A percentile compares a stretch with the other conserved stretches of the same genome.
Conservation (phyloP, 495 filamentous ascomycete genomes). For the Articulospora tetracladia region DNA sequence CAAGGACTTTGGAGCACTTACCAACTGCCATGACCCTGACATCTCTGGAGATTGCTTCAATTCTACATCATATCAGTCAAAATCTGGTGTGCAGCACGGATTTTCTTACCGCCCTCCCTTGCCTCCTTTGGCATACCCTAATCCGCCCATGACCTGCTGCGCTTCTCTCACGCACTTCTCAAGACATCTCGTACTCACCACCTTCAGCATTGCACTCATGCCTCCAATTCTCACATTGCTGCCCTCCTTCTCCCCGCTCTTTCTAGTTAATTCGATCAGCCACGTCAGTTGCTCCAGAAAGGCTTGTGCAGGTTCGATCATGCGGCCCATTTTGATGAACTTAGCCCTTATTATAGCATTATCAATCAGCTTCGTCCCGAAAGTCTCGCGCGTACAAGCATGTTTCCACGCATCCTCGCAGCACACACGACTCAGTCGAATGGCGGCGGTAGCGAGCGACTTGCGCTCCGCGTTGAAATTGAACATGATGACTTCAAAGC, state of each 20-base stretch:
- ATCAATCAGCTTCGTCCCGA: conserved; percentile 42
- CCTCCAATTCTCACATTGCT: conserved; percentile 43
- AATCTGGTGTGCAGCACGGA: neutral
- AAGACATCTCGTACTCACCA: conserved; percentile 23
- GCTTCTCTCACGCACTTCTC: conserved; percentile 27
- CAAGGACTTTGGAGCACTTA: conserved; percentile 5
- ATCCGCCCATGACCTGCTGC: conserved; percentile 29
- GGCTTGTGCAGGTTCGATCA: conserved; percentile 46
- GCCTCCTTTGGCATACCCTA: conserved; percentile 31
- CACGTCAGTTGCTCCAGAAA: conserved; percentile 43
- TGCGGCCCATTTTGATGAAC: conserved; percentile 43
- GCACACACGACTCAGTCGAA: conserved; percentile 43
- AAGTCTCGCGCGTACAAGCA: conserved; percentile 44
- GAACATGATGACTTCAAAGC: conserved; percentile 47
- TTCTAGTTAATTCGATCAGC: conserved; percentile 28
- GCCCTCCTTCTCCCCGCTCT: conserved; percentile 31
- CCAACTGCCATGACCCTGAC: conserved; percentile 35
- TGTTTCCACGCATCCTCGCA: conserved; percentile 46
- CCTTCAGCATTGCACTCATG: conserved; percentile 33
- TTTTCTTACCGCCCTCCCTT: conserved; percentile 27
- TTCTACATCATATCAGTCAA: conserved; percentile 13
- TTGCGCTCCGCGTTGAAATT: conserved; percentile 48
- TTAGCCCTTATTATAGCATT: conserved; percentile 44
- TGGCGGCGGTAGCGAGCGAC: conserved; percentile 36
- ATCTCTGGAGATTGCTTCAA: conserved; percentile 36